Evolutionary conservation across 495 filamentous ascomycete genomes (phyloP).

Genomic region (Rhypophila decipiens): DNA sequence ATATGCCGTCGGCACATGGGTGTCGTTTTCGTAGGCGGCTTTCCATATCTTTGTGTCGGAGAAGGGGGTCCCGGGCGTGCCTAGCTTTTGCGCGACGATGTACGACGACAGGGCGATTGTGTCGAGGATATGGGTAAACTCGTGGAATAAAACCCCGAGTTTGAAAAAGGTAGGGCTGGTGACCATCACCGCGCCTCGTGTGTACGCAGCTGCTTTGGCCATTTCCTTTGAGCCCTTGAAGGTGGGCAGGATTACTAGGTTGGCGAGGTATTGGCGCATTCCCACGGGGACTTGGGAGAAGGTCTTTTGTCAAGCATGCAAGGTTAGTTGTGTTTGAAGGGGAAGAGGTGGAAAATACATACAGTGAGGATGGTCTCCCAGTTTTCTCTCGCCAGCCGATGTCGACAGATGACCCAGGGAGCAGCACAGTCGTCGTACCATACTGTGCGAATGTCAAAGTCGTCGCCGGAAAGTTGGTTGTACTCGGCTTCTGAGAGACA

Average conservation of each 20-base stretch:
- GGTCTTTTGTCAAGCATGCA: constrained; percentile 8
- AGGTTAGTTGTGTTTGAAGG: no score
- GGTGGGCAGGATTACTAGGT: constrained; percentile 10
- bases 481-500: constrained; percentile 12
- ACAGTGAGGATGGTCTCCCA: constrained; percentile 14
- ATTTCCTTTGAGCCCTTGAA: neutral
- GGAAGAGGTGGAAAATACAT: neutral
- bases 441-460: constrained; percentile 12
- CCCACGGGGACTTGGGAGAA: constrained; percentile 17
- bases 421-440: constrained; percentile 15
- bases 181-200: constrained; percentile 6
- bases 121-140: constrained; percentile 21
- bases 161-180: constrained; percentile 11
- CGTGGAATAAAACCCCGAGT: constrained; percentile 18
- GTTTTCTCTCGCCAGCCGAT: constrained; percentile 5
- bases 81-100: neutral
- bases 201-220: constrained; percentile 11
- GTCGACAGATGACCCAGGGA: constrained; percentile 18
- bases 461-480: constrained; percentile 5
- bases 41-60: constrained; percentile 9
- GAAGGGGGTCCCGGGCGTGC: constrained; percentile 9
- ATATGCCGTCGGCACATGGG: constrained; percentile 14
- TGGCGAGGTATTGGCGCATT: constrained; percentile 15
- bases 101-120: constrained; percentile 1
- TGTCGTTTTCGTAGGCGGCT: constrained; percentile 2